phyloP scores from a whole-genome alignment of 2,329 filamentous ascomycete species.

The Beauveria australis region DNA sequence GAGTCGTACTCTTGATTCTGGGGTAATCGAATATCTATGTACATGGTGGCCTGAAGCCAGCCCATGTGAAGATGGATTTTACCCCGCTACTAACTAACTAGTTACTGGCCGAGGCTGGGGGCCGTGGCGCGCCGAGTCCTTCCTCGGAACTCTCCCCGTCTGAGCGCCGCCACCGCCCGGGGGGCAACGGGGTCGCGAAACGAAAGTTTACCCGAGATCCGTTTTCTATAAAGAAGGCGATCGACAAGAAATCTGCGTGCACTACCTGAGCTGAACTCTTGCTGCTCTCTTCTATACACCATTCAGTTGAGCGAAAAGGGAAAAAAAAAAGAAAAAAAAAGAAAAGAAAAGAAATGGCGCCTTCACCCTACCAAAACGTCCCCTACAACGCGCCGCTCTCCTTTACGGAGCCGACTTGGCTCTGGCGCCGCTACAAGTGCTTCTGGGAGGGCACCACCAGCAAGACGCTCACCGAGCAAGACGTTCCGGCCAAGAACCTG shows the following conservation, averaged over 20 bases:
- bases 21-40: too few species aligned
- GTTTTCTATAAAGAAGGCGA: background rate
- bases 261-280: too few species aligned
- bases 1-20: too few species aligned
- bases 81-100: too few species aligned
- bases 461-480: slow-evolving; percentile 2
- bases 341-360: background rate
- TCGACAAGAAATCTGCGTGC: background rate
- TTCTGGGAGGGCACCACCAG: slow-evolving; percentile 7
- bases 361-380: background rate
- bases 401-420: slow-evolving; percentile 5
- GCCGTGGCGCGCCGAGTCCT: too few species aligned
- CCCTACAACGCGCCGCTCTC: slow-evolving; percentile 12
- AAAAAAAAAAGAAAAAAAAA: too few species aligned
- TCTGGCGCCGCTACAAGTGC: slow-evolving; percentile 9
- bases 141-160: too few species aligned
- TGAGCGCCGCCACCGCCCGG: too few species aligned
- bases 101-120: too few species aligned
- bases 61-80: too few species aligned
- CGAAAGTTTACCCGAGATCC: slow-evolving; percentile 4
- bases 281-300: background rate
- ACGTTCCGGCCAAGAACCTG: slow-evolving; percentile 10
- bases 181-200: background rate
- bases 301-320: too few species aligned
- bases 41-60: too few species aligned